Base-by-base conservation (phyloP, 306 rosid species). In the Senna tora region DNA sequence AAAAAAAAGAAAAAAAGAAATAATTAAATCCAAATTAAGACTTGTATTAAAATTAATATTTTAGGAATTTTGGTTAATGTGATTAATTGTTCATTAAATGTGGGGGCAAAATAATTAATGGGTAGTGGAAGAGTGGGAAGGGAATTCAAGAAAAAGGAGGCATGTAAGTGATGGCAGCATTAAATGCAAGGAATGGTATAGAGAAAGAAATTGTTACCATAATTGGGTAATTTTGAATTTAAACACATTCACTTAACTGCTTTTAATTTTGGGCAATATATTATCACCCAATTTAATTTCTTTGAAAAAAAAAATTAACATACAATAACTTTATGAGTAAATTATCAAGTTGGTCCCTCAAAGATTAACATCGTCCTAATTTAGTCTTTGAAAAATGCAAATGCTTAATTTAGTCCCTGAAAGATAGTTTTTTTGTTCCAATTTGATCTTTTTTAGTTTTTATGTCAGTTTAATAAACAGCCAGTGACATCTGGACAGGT, bases 71-170 rank as follows among this genome's bases (percentile, higher is more conserved):
- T 36, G 21, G 1, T 36, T 17, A 61, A 61, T 9, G 32, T 14
- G 49, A 61, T 87, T 82, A 85, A 87, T 78, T 65, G 82, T 72
- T 45, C 89, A 91, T 85, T 87, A 30, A 91, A 65, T 82, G 85
- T 12, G 71, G 76, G 66, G 66, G 10, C 30, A n/a, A 78, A 85
- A 85, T 85, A 74, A 85, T 88, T 78, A 86, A 84, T 72, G 84
- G 78, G 86, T 71, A 77, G 87, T 65, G 86, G 88, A 72, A 59
- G 86, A 74, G 88, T 75, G 87, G 87, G 85, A 80, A 78, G 87
- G 84, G 85, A 83, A 80, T 81, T 83, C 83, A 86, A 85, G 88
- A 80, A 84, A 75, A 79, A 81, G 82, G 82, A 71, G 81, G 86
- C 81, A 83, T 82, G 81, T 59, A 80, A 83, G 87, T 88, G 80